A percentile compares a stretch with the other conserved stretches of the same genome.
Evolutionary conservation across 176 grass and related monocot species (phyloP).

Genomic region (Carex littledalei): DNA sequence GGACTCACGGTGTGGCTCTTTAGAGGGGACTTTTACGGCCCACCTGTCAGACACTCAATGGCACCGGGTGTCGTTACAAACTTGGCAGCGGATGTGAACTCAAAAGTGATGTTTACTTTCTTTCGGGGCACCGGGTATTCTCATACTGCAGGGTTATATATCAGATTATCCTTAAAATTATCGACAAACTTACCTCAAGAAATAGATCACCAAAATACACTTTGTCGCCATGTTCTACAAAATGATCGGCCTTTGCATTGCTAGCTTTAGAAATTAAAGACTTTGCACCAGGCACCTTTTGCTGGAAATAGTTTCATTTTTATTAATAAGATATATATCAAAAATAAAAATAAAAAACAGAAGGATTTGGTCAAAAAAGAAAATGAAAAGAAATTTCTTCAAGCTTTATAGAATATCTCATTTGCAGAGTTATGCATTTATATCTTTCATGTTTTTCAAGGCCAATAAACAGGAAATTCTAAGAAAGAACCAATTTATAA

Average conservation of each 20-base stretch:
- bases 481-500: neutral
- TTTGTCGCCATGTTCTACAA: constrained; percentile 80
- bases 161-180: neutral
- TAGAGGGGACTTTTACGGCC: too few species aligned
- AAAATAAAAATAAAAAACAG: neutral
- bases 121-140: neutral
- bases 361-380: neutral
- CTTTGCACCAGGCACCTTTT: constrained; percentile 60
- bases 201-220: constrained; percentile 78
- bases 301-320: constrained; percentile 28
- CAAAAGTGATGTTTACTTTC: neutral
- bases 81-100: too few species aligned
- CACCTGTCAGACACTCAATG: too few species aligned
- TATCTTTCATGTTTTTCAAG: neutral
- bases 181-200: constrained; percentile 58
- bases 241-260: constrained; percentile 60
- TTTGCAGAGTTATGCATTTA: neutral
- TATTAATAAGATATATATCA: neutral
- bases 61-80: too few species aligned
- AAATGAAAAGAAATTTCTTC: neutral
- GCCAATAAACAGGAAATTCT: neutral
- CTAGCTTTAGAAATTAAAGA: constrained; percentile 78
- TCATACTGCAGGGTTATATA: neutral
- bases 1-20: too few species aligned
- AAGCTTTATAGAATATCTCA: neutral